Conservation (phyloP, 2,329 filamentous ascomycete genomes). For the Neonectria coccinea region DNA sequence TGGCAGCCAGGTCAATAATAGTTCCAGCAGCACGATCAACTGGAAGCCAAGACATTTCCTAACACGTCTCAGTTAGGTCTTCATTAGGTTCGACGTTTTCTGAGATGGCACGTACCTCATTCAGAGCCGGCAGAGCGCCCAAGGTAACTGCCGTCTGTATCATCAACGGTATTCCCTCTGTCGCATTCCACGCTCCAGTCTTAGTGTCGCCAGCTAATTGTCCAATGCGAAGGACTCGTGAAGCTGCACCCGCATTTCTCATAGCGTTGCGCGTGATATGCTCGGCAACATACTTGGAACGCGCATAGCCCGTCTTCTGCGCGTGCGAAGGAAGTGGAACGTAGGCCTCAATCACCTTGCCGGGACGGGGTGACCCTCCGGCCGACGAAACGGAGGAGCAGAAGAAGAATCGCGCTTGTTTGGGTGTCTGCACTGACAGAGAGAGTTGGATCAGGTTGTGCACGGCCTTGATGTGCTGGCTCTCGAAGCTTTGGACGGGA, state of each 20-base stretch:
- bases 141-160: constrained; percentile 60
- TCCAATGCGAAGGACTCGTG: constrained; percentile 59
- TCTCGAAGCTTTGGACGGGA: constrained; percentile 61
- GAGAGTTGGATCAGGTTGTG: constrained; percentile 59
- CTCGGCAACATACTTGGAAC: constrained; percentile 56
- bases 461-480: constrained; percentile 59
- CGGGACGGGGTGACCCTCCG: constrained; percentile 47
- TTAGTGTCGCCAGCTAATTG: constrained; percentile 62
- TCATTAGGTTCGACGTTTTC: fast-evolving
- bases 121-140: constrained; percentile 59
- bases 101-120: constrained; percentile 48
- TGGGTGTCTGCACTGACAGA: constrained; percentile 13
- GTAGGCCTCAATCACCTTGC: constrained; percentile 50
- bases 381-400: constrained; percentile 60
- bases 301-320: constrained; percentile 58
- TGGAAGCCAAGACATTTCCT: constrained; percentile 43
- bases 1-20: constrained; percentile 32
- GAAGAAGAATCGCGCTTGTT: constrained; percentile 57
- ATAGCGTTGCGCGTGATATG: constrained; percentile 52
- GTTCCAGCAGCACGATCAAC: constrained; percentile 34
- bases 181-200: constrained; percentile 62
- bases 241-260: constrained; percentile 32
- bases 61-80: background rate
- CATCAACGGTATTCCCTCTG: constrained; percentile 66
- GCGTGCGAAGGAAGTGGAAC: constrained; percentile 52